phyloP scores from a whole-genome alignment of 192 early-diverging fungal species.

The Linderina pennispora region DNA sequence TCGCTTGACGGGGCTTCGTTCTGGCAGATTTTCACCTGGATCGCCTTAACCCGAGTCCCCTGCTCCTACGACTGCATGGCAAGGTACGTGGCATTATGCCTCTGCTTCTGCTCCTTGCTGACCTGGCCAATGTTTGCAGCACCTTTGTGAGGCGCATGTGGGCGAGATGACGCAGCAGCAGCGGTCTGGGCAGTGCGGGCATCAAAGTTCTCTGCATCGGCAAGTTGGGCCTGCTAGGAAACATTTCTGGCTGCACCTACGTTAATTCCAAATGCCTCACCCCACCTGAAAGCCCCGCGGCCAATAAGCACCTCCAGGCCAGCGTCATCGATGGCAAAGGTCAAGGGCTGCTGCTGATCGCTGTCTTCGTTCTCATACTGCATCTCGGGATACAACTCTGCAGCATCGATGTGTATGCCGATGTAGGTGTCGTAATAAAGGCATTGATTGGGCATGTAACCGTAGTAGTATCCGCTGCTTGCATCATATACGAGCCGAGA shows the following conservation, averaged over 20 bases:
- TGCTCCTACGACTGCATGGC: constrained; percentile 68
- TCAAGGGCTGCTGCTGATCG: not conserved
- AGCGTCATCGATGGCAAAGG: constrained; percentile 6
- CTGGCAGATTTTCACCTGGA: too few species aligned
- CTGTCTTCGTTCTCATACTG: not conserved
- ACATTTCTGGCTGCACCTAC: constrained; percentile 12
- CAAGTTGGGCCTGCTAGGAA: constrained; percentile 19
- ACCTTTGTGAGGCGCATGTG: constrained; percentile 10
- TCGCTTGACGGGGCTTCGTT: too few species aligned
- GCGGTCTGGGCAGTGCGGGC: constrained; percentile 11
- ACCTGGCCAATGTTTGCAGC: constrained; percentile 10
- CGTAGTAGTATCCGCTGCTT: constrained; percentile 40
- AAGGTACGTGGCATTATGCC: constrained; percentile 74
- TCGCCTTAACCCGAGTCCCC: constrained; percentile 54
- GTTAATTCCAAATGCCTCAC: constrained; percentile 7
- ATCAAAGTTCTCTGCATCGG: constrained; percentile 30
- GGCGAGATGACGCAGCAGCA: too few species aligned
- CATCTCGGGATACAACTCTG: not conserved
- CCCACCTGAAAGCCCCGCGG: constrained; percentile 21
- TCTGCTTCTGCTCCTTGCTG: constrained; percentile 56
- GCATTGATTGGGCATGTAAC: constrained; percentile 13
- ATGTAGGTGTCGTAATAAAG: constrained; percentile 26
- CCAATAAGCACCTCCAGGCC: constrained; percentile 32
- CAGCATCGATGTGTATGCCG: constrained; percentile 25
- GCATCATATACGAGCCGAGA: constrained; percentile 31